Base-by-base conservation (phyloP, 2,329 filamentous ascomycete genomes). In the Alternaria rosae region DNA sequence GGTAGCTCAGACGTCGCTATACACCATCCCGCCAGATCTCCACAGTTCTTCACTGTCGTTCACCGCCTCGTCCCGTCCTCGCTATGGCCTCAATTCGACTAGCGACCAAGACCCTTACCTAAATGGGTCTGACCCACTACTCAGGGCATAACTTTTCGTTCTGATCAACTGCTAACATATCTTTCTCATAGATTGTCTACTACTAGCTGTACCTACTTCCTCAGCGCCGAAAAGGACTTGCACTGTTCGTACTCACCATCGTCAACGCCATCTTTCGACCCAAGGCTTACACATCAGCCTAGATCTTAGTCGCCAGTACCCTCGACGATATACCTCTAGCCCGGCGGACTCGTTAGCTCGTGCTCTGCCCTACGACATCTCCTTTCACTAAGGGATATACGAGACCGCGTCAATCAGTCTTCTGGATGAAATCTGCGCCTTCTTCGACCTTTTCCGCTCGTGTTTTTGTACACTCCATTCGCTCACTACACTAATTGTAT, bases 271-370 rank as follows among this genome's bases (percentile, higher is more conserved):
- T 42, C 20, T n/a, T 43, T 45, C 28, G 8, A 41, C 50, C 23
- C 21, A 17, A 67, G 61, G 70, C 71, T 74, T 59, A 69, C 69
- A 71, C 72, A 38, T 38, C 74, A 74, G 55, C 64, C 60, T 70
- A 78, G 74, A 66, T 66, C 68, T 73, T 70, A 71, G 75, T 78
- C 76, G 74, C 77, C 76, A 75, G 70, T 68, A 70, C 71, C 78
- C 76, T 78, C 77, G 76, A 79, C 76, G 74, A 76, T 74, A 70
- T 68, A 75, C 75, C 73, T 66, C 73, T 70, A 73, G 70, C 62
- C 67, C 72, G 75, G 82, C 76, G 82, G 83, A 85, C 82, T 81
- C 83, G 83, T 85, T 85, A 83, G 81, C 79, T 85, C 83, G 83
- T 82, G 81, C 78, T 85, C 82, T 84, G 79, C 82, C 78, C 56